Percentiles rank a stretch among this genome's conserved stretches.
These are phyloP conservation scores for Coemansia sp. DNA, from an alignment of 192 early-diverging fungal genomes.

Conservation along the genomic window DNA sequence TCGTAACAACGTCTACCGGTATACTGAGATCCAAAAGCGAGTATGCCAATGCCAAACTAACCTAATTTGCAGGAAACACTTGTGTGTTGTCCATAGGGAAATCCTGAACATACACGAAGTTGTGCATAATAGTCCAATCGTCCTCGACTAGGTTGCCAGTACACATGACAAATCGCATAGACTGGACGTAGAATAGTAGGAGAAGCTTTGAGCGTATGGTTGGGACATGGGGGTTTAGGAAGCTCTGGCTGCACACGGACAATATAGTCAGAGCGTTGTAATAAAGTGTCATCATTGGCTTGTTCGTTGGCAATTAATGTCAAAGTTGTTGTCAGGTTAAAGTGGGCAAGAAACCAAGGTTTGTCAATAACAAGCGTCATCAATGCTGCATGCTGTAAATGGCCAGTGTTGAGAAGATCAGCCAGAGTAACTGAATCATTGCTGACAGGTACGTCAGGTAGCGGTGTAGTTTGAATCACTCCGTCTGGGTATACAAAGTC, in stretches of 20 bases:
- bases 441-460: neutral
- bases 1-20: slow-evolving; percentile 7
- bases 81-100: neutral
- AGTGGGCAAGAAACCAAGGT: slow-evolving; percentile 22
- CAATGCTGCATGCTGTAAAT: slow-evolving; percentile 12
- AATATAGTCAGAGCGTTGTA: no score
- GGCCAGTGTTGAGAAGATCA: slow-evolving; percentile 9
- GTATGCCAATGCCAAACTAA: slow-evolving; percentile 27
- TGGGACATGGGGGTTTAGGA: no score
- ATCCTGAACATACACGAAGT: slow-evolving; percentile 37
- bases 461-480: no score
- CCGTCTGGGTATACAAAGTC: no score
- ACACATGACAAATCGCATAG: neutral
- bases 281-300: no score
- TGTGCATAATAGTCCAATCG: slow-evolving; percentile 42
- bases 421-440: slow-evolving; percentile 14
- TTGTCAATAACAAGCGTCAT: slow-evolving; percentile 21
- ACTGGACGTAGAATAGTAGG: no score
- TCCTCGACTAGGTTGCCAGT: slow-evolving; percentile 26
- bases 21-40: slow-evolving; percentile 31
- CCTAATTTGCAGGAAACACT: slow-evolving; percentile 26
- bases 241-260: no score
- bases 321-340: neutral
- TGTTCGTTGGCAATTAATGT: neutral
- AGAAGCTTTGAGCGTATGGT: slow-evolving; percentile 7